phyloP scores from a whole-genome alignment of 2,329 filamentous ascomycete genomes.

The Colletotrichum liriopes region DNA sequence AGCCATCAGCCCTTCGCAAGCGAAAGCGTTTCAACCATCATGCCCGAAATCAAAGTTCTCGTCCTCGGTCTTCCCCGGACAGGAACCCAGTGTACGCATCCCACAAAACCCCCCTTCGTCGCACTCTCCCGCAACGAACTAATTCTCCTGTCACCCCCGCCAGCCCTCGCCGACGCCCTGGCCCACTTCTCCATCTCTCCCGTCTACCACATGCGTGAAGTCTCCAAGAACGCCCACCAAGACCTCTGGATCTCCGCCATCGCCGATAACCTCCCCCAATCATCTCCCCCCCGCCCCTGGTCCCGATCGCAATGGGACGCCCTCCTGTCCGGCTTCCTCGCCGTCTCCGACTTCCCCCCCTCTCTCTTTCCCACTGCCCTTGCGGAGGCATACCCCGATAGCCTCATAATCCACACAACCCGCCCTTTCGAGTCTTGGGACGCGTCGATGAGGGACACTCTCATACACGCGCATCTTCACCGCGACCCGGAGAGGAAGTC shows the following conservation, averaged over 20 bases:
- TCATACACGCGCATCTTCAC: constrained; percentile 46
- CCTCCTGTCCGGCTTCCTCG: constrained; percentile 50
- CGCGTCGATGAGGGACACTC: constrained; percentile 56
- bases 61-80: constrained; percentile 53
- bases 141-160: neutral
- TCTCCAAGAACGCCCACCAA: constrained; percentile 51
- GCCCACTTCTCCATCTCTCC: constrained; percentile 49
- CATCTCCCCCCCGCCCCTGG: constrained; percentile 45
- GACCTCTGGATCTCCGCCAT: constrained; percentile 54
- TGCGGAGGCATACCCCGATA: constrained; percentile 74
- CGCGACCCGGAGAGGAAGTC: constrained; percentile 40
- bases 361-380: constrained; percentile 69
- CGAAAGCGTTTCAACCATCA: neutral
- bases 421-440: constrained; percentile 73
- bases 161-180: constrained; percentile 52
- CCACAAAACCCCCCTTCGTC: neutral
- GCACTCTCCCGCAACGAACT: neutral
- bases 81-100: constrained; percentile 51
- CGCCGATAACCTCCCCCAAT: constrained; percentile 50
- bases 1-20: neutral
- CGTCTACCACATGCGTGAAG: constrained; percentile 55
- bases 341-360: constrained; percentile 50
- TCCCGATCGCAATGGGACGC: constrained; percentile 52
- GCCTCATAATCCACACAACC: constrained; percentile 73
- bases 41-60: constrained; percentile 51